Conservation (phyloP, 305 asterid genomes). For the Lippia alba region DNA sequence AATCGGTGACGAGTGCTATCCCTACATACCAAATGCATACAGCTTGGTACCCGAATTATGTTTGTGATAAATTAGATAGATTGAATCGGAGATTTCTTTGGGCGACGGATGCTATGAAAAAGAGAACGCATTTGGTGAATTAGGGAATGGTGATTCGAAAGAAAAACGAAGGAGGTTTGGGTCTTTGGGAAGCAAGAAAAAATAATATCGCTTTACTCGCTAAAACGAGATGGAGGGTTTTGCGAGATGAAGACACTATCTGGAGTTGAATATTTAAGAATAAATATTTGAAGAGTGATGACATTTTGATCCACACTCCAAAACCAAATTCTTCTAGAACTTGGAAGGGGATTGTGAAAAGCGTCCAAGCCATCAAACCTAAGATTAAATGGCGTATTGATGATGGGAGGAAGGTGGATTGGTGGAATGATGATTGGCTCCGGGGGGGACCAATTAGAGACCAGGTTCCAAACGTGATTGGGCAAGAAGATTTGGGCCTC, state of each 20-base stretch:
- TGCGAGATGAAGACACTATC: background rate
- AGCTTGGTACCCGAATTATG: background rate
- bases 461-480: too few species aligned
- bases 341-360: background rate
- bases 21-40: background rate
- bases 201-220: background rate
- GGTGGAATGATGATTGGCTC: background rate
- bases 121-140: background rate
- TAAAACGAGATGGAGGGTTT: background rate
- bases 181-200: background rate
- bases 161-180: background rate
- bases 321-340: background rate
- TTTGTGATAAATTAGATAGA: background rate
- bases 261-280: background rate
- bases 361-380: background rate
- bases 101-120: background rate
- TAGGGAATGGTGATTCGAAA: background rate
- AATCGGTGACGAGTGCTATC: background rate
- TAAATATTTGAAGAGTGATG: background rate
- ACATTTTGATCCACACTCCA: background rate
- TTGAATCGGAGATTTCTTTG: background rate
- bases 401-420: background rate
- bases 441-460: too few species aligned
- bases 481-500: too few species aligned
- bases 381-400: background rate